These are phyloP conservation scores for Luffa acutangula DNA, from an alignment of 306 rosid species.

Conservation along the genomic window DNA sequence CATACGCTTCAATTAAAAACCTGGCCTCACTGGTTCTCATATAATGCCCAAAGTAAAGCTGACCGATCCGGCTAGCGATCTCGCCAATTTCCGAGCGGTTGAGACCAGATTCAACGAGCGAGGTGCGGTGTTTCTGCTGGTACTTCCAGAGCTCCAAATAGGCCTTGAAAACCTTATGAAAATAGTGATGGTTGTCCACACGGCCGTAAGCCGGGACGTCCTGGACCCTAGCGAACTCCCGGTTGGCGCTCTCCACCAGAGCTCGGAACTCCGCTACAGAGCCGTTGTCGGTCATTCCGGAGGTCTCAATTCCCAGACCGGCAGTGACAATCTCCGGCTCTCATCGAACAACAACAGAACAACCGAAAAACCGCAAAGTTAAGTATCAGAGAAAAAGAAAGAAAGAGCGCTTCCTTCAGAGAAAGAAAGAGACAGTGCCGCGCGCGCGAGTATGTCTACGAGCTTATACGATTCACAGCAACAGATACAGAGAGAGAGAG, in stretches of 20 bases:
- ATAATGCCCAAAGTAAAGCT: constrained; percentile 91
- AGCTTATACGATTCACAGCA: background rate
- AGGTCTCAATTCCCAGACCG: constrained; percentile 22
- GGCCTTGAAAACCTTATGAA: constrained; percentile 86
- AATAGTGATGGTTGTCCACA: constrained; percentile 48
- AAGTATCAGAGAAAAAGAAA: background rate
- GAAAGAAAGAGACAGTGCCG: background rate
- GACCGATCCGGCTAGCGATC: constrained; percentile 98
- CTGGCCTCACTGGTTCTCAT: constrained; percentile 82
- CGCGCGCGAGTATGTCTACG: background rate
- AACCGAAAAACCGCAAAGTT: background rate
- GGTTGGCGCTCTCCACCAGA: constrained; percentile 84
- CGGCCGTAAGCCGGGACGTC: constrained; percentile 85
- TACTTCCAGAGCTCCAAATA: constrained; percentile 81
- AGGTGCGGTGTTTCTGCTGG: constrained; percentile 74
- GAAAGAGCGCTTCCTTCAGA: constrained; percentile 2
- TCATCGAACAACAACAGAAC: constrained; percentile 40
- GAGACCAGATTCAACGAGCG: constrained; percentile 66
- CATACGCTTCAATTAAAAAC: constrained; percentile 77
- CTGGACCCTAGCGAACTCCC: constrained; percentile 83
- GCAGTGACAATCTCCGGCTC: constrained; percentile 19
- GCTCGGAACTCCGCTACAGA: constrained; percentile 56
- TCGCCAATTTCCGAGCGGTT: constrained; percentile 99
- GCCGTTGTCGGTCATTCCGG: constrained; percentile 50
- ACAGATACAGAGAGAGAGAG: background rate